Conservation (phyloP, 805 yeast species). For the Candida broadrunensis region DNA sequence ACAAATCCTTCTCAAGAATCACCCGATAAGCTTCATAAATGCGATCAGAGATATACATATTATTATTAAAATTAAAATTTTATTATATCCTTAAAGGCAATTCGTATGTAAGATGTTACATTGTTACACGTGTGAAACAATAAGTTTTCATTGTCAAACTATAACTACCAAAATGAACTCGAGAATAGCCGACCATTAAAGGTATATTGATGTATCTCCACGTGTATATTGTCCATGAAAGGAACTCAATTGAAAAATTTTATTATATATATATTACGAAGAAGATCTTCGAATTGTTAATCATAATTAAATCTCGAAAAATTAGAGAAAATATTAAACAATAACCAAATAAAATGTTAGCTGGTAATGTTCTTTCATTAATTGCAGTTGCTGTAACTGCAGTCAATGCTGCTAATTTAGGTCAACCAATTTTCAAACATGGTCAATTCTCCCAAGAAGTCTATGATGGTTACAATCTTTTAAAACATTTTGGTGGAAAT, state of each 20-base stretch:
- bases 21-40: neutral
- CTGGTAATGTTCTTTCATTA: neutral
- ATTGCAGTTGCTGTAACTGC: neutral
- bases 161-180: neutral
- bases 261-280: neutral
- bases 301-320: neutral
- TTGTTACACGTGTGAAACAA: conserved; percentile 1
- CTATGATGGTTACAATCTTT: conserved; percentile 31
- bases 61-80: too few species aligned
- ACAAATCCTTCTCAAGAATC: neutral
- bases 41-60: neutral
- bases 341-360: neutral
- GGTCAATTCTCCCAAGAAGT: neutral
- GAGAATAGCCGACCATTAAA: neutral
- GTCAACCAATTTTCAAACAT: neutral
- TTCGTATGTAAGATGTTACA: neutral
- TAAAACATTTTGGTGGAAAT: conserved; percentile 50
- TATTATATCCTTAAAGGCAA: neutral
- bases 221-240: neutral
- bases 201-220: neutral
- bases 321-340: neutral
- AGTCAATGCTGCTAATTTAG: neutral
- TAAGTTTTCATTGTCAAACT: neutral
- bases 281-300: neutral
- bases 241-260: neutral